A percentile compares a stretch with the other conserved stretches of the same genome.
phyloP scores from a whole-genome alignment of 192 early-diverging fungal species.

The Umbelopsis sp. region DNA sequence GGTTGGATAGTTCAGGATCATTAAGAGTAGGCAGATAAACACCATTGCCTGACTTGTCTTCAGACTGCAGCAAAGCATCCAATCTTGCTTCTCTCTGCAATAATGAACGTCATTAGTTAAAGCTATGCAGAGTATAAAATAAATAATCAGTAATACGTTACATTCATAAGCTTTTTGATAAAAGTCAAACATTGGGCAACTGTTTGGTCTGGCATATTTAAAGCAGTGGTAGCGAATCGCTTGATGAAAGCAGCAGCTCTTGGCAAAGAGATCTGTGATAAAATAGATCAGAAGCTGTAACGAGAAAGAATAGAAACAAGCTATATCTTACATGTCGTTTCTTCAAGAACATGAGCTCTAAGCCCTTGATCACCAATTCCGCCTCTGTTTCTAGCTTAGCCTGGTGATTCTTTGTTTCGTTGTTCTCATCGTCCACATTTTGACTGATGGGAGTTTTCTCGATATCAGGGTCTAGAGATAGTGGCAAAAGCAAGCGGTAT shows the following conservation, averaged over 20 bases:
- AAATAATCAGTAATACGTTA: slow-evolving; percentile 24
- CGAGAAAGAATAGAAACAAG: no score
- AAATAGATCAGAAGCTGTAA: neutral
- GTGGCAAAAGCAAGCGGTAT: slow-evolving; percentile 76
- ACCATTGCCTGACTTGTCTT: slow-evolving; percentile 67
- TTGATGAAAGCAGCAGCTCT: slow-evolving; percentile 90
- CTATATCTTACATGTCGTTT: slow-evolving; percentile 50
- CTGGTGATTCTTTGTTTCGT: slow-evolving; percentile 31
- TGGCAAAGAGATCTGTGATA: slow-evolving; percentile 69
- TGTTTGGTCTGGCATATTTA: slow-evolving; percentile 79
- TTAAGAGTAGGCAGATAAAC: slow-evolving; percentile 79
- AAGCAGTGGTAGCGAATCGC: slow-evolving; percentile 68
- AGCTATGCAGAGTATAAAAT: slow-evolving; percentile 19
- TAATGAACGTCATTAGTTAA: neutral
- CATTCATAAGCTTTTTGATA: slow-evolving; percentile 64
- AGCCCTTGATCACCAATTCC: slow-evolving; percentile 79
- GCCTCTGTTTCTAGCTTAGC: slow-evolving; percentile 64
- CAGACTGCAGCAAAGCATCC: slow-evolving; percentile 55
- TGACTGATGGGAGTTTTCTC: slow-evolving; percentile 53
- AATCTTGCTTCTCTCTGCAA: slow-evolving; percentile 52
- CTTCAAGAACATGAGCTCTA: slow-evolving; percentile 88
- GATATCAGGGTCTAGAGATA: slow-evolving; percentile 67
- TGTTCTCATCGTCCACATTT: slow-evolving; percentile 35
- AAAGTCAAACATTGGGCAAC: slow-evolving; percentile 69
- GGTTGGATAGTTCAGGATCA: slow-evolving; percentile 95